Evolutionary conservation across 805 yeast species (phyloP), one percentile per base, ranked within the genome.

Genomic region (Ogataea wickerhamii): DNA sequence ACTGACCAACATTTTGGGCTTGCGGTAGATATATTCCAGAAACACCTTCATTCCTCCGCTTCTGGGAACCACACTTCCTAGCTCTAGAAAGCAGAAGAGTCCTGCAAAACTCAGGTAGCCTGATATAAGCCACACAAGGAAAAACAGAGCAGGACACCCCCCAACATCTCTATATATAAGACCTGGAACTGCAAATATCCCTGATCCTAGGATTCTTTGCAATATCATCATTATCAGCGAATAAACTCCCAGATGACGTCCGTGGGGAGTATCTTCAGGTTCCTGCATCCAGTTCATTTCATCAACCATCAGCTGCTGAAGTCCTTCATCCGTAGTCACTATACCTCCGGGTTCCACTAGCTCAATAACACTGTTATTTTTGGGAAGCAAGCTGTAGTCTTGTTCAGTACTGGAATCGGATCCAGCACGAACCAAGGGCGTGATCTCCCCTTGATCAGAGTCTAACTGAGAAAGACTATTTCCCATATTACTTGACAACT

Each of bases 41-140:
- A 84, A 84, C 16, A 78, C 80, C 52, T 84, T 84, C 28, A 80
- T 73, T 0, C 91, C 94, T 3, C 94, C 93, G 43, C 81, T 78
- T 48, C 83, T 64, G 0, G 91, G 88, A 7, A 82, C 66, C 52
- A 81, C 67, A 6, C 82, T 73, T 0, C 91, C 93, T 40, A 83
- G 58, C 52, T 84, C 91, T 37, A 84, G 58, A 54, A 73, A 84
- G 29, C 82, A 72, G 51, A 69, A 78, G 17, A 83, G 57, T 0
- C 91, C 91, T 11, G 83, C 70, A 58, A 80, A 78, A 8, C 88
- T 77, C 41, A 80, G 64, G 4, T 71, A 33, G 1, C 81, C 81
- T 4, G 87, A 80, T 8, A 79, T 52, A 2, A 69, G 21, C 93
- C 93, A 84, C 1, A 83, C 73, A 0, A 65, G 41, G 32, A 82